These are phyloP conservation scores for Phytophthora pisi DNA, from an alignment of 352 stramenopile genomes.

Conservation along the genomic window DNA sequence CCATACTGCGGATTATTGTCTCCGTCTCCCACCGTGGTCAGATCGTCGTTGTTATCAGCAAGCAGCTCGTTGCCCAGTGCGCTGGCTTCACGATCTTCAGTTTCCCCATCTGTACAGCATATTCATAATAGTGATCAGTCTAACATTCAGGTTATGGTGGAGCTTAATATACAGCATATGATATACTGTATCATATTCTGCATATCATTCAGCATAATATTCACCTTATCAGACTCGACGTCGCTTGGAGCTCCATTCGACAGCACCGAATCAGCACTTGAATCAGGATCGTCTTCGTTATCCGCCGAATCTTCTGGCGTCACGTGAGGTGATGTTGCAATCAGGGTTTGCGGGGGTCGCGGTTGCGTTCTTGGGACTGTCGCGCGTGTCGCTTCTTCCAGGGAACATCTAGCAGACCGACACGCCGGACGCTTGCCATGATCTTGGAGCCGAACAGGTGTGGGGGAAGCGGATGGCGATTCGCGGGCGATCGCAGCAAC, in stretches of 20 bases:
- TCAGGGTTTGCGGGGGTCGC: neutral
- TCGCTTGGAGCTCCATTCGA: neutral
- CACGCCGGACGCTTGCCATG: neutral
- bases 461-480: neutral
- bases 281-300: neutral
- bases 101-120: neutral
- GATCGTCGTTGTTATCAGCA: constrained; percentile 5
- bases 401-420: neutral
- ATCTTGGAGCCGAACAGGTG: neutral
- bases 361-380: neutral
- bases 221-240: neutral
- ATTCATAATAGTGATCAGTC: constrained; percentile 7
- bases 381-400: neutral
- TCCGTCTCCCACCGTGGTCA: constrained; percentile 3
- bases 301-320: neutral
- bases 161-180: constrained; percentile 8
- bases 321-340: neutral
- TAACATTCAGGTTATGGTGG: constrained; percentile 1
- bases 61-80: neutral
- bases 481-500: neutral
- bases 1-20: neutral
- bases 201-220: constrained; percentile 13
- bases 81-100: too few species aligned
- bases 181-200: constrained; percentile 13
- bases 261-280: neutral